A percentile compares a stretch with the other conserved stretches of the same genome.
These are phyloP conservation scores for Polyporus arcularius DNA, from an alignment of 768 basidiomycete genomes.

Conservation along the genomic window DNA sequence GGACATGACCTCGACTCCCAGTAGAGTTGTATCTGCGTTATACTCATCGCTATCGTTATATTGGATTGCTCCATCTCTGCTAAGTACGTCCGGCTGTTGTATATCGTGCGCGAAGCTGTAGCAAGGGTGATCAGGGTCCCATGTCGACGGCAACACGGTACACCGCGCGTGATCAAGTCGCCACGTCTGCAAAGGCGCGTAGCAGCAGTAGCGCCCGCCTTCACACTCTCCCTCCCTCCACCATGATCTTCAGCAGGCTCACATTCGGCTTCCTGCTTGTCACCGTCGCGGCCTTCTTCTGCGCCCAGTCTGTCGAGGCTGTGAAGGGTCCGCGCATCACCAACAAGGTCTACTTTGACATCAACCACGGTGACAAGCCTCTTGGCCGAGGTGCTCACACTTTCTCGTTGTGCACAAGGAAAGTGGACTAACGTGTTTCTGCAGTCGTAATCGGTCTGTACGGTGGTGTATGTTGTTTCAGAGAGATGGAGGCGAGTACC, in stretches of 20 bases:
- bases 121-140: conserved; percentile 13
- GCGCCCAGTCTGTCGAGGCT: conserved; percentile 72
- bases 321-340: conserved; percentile 89
- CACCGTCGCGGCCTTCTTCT: conserved; percentile 69
- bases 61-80: too few relatives aligned
- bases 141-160: background rate
- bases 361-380: conserved; percentile 87
- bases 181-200: conserved; percentile 18
- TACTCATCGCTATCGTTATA: too few relatives aligned
- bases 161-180: conserved; percentile 10
- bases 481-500: background rate
- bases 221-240: conserved; percentile 27
- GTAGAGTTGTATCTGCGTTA: background rate
- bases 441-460: conserved; percentile 87
- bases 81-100: too few relatives aligned
- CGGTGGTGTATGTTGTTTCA: conserved; percentile 61
- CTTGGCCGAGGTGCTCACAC: conserved; percentile 71
- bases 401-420: background rate
- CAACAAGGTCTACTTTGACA: conserved; percentile 92
- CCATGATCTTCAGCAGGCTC: conserved; percentile 60
- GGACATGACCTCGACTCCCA: conserved; percentile 12
- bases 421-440: conserved; percentile 11
- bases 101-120: background rate
- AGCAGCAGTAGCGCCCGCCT: background rate
- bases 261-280: conserved; percentile 63